phyloP scores from a whole-genome alignment of 192 early-diverging fungal genomes.

The Piromyces finnis region DNA sequence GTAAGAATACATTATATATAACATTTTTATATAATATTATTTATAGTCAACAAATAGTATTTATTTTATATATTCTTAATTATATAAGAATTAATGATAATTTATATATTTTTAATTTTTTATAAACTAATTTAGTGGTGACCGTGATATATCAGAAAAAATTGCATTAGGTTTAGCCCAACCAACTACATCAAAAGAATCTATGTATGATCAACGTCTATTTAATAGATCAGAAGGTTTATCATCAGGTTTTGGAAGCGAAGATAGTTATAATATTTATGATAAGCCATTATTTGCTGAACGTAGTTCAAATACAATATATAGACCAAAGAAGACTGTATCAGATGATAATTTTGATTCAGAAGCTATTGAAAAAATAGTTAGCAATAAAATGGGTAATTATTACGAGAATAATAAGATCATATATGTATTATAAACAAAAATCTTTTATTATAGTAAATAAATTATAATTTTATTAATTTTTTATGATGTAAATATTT shows the following conservation, averaged over 20 bases:
- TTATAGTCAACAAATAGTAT: too few species aligned
- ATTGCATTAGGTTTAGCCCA: constrained; percentile 91
- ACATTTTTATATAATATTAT: too few species aligned
- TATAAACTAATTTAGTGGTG: constrained; percentile 19
- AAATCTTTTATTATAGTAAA: too few species aligned
- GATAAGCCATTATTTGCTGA: constrained; percentile 86
- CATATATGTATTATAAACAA: too few species aligned
- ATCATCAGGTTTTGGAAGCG: constrained; percentile 69
- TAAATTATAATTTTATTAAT: neutral
- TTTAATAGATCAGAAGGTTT: constrained; percentile 85
- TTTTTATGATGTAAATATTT: neutral
- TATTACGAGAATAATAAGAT: too few species aligned
- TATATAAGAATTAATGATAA: neutral
- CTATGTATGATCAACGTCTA: constrained; percentile 83
- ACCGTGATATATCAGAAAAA: constrained; percentile 96
- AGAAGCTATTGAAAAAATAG: constrained; percentile 2
- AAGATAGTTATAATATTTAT: constrained; percentile 83
- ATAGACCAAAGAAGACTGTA: constrained; percentile 47
- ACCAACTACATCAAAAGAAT: constrained; percentile 71
- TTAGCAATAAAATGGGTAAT: constrained; percentile 8
- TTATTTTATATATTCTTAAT: neutral
- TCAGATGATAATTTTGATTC: constrained; percentile 7
- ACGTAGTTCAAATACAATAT: constrained; percentile 48
- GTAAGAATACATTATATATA: neutral
- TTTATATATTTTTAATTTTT: neutral